Percentiles rank a stretch among this genome's conserved stretches.
These are phyloP conservation scores for Xylogone sp. DNA, from an alignment of 2,329 filamentous ascomycete species.

Conservation along the genomic window DNA sequence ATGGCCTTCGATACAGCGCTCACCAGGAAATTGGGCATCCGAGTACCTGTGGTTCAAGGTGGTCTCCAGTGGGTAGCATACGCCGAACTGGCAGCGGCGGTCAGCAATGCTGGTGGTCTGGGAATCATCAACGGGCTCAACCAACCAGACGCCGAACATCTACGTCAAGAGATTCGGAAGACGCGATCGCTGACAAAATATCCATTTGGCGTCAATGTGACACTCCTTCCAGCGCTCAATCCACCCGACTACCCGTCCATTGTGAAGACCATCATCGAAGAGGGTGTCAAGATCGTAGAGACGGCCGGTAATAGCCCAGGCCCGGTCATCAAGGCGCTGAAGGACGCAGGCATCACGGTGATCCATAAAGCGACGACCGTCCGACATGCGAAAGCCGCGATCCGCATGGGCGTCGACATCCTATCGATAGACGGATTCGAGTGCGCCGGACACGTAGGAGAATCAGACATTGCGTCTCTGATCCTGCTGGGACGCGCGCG, in stretches of 20 bases:
- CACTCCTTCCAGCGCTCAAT: constrained; percentile 78
- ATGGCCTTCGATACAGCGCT: constrained; percentile 65
- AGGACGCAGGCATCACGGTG: constrained; percentile 70
- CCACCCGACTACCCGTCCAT: constrained; percentile 88
- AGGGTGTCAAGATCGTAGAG: constrained; percentile 84
- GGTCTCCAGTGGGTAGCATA: constrained; percentile 81
- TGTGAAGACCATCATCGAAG: constrained; percentile 83
- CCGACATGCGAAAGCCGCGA: constrained; percentile 78
- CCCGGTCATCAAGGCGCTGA: constrained; percentile 80
- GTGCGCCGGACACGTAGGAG: constrained; percentile 81
- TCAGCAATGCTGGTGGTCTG: constrained; percentile 89
- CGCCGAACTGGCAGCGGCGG: constrained; percentile 81
- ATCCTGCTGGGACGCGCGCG: constrained; percentile 78
- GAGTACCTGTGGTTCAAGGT: constrained; percentile 71
- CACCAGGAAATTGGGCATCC: constrained; percentile 54
- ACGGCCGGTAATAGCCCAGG: constrained; percentile 84
- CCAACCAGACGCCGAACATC: constrained; percentile 68
- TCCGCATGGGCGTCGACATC: constrained; percentile 92
- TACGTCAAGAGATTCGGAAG: constrained; percentile 83
- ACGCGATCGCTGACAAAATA: constrained; percentile 71
- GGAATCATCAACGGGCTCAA: constrained; percentile 93
- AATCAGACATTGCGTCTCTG: constrained; percentile 80
- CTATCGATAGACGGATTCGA: constrained; percentile 93
- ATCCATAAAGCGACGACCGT: constrained; percentile 96
- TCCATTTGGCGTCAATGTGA: constrained; percentile 91